Conservation (phyloP, 306 rosid species). For the Benincasa hispida region DNA sequence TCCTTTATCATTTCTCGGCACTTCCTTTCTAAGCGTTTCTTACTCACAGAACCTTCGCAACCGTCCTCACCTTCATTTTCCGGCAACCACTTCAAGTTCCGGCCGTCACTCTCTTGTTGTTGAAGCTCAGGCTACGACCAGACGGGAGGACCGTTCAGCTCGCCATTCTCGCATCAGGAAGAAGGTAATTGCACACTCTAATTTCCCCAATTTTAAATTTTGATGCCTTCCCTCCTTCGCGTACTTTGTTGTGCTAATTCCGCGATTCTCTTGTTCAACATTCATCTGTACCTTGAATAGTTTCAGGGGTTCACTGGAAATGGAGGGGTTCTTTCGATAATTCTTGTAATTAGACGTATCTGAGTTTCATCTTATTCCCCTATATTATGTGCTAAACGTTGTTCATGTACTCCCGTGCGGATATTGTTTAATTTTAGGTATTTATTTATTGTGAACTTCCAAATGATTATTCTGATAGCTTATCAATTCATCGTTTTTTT, state of each 20-base stretch:
- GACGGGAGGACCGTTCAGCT: conserved; percentile 46
- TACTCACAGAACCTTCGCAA: neutral
- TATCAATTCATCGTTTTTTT: neutral
- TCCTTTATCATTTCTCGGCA: neutral
- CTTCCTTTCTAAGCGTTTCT: neutral
- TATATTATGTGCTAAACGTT: no score
- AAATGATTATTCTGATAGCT: neutral
- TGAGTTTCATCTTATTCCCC: neutral
- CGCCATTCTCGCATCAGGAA: conserved; percentile 47
- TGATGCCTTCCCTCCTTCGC: neutral
- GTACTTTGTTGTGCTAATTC: neutral
- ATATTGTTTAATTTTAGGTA: neutral
- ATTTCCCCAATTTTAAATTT: neutral
- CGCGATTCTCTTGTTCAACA: neutral
- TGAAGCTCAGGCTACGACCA: conserved; percentile 30
- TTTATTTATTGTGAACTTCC: neutral
- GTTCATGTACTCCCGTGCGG: neutral
- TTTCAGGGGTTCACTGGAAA: neutral
- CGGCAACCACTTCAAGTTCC: neutral
- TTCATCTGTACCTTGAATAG: neutral
- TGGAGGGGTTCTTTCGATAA: neutral
- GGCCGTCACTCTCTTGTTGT: conserved; percentile 18
- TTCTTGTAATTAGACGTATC: neutral
- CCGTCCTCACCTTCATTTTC: neutral
- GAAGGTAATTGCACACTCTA: conserved; percentile 15